phyloP scores from a whole-genome alignment of 345 rosid genomes.

The Theobroma cacao region DNA sequence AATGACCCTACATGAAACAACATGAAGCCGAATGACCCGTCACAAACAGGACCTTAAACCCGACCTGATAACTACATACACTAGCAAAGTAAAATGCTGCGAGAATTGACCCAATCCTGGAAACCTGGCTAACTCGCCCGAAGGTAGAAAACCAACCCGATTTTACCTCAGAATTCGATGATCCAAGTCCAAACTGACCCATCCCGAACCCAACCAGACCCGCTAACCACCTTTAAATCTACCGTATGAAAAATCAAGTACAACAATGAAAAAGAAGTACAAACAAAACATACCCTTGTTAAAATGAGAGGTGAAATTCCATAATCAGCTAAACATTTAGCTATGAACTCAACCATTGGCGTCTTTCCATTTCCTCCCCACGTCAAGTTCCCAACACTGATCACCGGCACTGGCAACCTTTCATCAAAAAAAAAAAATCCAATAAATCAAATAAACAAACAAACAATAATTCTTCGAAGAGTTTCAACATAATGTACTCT shows the following conservation, averaged over 20 bases:
- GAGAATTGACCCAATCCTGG: too few species aligned
- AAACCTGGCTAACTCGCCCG: too few species aligned
- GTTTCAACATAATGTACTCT: neutral
- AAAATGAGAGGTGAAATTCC: conserved; percentile 75
- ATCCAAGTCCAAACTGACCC: neutral
- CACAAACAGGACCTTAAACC: neutral
- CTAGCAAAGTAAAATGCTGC: neutral
- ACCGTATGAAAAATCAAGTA: neutral
- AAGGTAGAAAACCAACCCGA: neutral
- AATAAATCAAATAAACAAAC: neutral
- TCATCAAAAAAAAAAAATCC: conserved; percentile 7
- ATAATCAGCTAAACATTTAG: conserved; percentile 42
- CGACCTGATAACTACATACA: neutral
- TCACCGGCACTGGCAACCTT: conserved; percentile 83
- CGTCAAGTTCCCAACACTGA: conserved; percentile 83
- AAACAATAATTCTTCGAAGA: neutral
- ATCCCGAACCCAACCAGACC: neutral
- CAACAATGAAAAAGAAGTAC: neutral
- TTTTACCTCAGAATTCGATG: neutral
- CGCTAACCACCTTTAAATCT: neutral
- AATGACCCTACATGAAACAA: neutral
- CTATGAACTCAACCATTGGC: conserved; percentile 83
- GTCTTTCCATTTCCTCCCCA: conserved; percentile 98
- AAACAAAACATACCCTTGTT: conserved; percentile 46
- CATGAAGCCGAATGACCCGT: neutral